Percentiles rank a stretch among this genome's conserved stretches.
These are phyloP conservation scores for Polygonum maritimum DNA, from an alignment of 148 eudicot species.

Conservation along the genomic window DNA sequence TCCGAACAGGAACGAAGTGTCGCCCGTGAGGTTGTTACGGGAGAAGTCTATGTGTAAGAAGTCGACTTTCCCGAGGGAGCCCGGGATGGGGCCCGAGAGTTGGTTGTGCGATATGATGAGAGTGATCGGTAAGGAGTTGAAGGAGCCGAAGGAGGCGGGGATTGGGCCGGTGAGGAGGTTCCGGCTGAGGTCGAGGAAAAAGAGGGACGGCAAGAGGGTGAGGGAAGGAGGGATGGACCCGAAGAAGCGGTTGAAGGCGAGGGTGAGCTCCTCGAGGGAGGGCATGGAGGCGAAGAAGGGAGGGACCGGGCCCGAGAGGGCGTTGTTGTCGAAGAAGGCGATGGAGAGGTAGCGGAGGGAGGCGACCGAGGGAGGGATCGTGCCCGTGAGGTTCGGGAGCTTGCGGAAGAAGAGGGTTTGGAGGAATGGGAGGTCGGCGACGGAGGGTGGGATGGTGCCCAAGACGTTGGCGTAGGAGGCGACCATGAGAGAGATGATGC, in stretches of 20 bases:
- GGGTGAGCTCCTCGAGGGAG: conserved; percentile 12
- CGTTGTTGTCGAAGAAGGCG: conserved; percentile 12
- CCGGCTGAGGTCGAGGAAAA: conserved; percentile 17
- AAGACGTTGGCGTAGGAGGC: not conserved
- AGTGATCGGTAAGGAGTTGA: not conserved
- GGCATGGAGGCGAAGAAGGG: conserved; percentile 17
- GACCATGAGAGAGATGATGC: conserved; percentile 13
- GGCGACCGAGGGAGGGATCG: conserved; percentile 26
- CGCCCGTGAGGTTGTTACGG: conserved; percentile 31
- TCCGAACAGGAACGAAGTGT: conserved; percentile 41
- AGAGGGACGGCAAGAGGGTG: conserved; percentile 13
- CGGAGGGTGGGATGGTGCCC: conserved; percentile 19
- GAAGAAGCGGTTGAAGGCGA: conserved; percentile 23
- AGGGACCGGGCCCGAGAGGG: conserved; percentile 29
- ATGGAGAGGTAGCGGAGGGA: conserved; percentile 19
- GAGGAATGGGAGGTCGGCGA: conserved; percentile 26
- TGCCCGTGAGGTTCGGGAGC: conserved; percentile 28
- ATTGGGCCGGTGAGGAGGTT: conserved; percentile 34
- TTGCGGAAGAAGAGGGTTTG: conserved; percentile 17
- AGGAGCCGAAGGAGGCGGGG: conserved; percentile 22
- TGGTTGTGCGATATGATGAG: conserved; percentile 27
- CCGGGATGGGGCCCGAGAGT: conserved; percentile 31
- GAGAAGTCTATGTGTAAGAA: conserved; percentile 16
- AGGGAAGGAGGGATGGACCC: conserved; percentile 25
- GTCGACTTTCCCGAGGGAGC: conserved; percentile 20